Percentiles rank a stretch among this genome's conserved stretches.
phyloP scores from a whole-genome alignment of 306 rosid genomes.

The Mimosa bimucronata region DNA sequence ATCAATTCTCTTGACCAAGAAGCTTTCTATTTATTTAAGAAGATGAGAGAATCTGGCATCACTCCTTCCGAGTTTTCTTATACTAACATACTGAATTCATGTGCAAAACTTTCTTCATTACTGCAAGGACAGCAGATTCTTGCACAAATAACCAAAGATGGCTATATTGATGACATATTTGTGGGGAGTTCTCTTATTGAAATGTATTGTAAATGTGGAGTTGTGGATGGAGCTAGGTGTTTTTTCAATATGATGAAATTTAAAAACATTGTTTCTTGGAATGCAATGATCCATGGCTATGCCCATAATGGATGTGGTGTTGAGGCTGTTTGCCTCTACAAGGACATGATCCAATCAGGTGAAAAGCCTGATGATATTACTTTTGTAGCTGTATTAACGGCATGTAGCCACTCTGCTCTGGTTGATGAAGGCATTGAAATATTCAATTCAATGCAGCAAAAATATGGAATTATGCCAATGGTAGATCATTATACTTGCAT shows the following conservation, averaged over 20 bases:
- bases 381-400: conserved; percentile 68
- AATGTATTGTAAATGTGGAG: conserved; percentile 84
- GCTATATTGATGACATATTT: conserved; percentile 54
- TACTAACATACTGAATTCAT: conserved; percentile 59
- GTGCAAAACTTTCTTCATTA: conserved; percentile 73
- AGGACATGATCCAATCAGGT: conserved; percentile 58
- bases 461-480: conserved; percentile 54
- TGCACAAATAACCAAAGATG: conserved; percentile 68
- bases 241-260: conserved; percentile 56
- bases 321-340: conserved; percentile 65
- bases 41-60: conserved; percentile 54
- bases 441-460: conserved; percentile 64
- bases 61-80: conserved; percentile 68
- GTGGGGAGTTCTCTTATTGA: conserved; percentile 77
- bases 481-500: conserved; percentile 78
- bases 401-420: conserved; percentile 84
- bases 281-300: conserved; percentile 84
- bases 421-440: conserved; percentile 68
- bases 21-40: conserved; percentile 63
- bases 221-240: conserved; percentile 51
- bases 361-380: conserved; percentile 70
- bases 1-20: conserved; percentile 62
- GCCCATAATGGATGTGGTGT: conserved; percentile 76
- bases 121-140: conserved; percentile 72
- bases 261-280: conserved; percentile 73